Base-by-base conservation (phyloP, 2,329 filamentous ascomycete genomes). In the Talaromyces sp. region DNA sequence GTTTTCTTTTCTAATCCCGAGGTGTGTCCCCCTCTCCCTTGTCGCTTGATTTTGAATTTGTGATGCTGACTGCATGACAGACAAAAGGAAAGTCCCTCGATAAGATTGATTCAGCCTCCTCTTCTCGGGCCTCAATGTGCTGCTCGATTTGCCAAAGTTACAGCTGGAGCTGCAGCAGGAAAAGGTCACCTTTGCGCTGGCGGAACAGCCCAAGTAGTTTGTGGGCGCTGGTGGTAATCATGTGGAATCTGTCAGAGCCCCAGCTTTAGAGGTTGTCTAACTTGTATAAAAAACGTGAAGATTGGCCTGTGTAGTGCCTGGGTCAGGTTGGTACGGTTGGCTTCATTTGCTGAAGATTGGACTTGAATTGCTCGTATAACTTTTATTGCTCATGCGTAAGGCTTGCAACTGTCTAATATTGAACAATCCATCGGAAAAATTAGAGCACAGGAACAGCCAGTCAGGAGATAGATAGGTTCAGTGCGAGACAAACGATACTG, bases 401-500 rank as follows among this genome's bases (percentile, higher is more conserved):
- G 17, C 52, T 37, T 56, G 52, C 19, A 56, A 56, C 52, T 37
- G n/a, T 56, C 52, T 56, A 39, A 22, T 37, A 56, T 56, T 25
- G 33, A 56, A 39, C 33, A 39, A 22, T 25, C 52, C 33, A 56
- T 56, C 52, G 25, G 52, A 56, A 22, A 54, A 35, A 33, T 39
- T 22, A 56, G n/a, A 56, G 33, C 52, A 56, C 19, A 37, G n/a
- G 37, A 56, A 37, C n/a, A 37, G 37, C 33, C 31, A 37, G 15
- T 13, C 33, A 52, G 25, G 33, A 35, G 17, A 54, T 31, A 31
- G 11, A 56, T 56, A 56, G 31, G 52, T 33, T 39, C 33, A 17
- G 5, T 22, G 52, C 52, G 33, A 56, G 52, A 37, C 31, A 63
- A 56, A 63, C 49, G 61, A 63, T 56, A 57, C 61, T 57, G 50